Evolutionary conservation across 306 rosid genomes (phyloP), one percentile per base, ranked within the genome.

Genomic region (Purshia tridentata): DNA sequence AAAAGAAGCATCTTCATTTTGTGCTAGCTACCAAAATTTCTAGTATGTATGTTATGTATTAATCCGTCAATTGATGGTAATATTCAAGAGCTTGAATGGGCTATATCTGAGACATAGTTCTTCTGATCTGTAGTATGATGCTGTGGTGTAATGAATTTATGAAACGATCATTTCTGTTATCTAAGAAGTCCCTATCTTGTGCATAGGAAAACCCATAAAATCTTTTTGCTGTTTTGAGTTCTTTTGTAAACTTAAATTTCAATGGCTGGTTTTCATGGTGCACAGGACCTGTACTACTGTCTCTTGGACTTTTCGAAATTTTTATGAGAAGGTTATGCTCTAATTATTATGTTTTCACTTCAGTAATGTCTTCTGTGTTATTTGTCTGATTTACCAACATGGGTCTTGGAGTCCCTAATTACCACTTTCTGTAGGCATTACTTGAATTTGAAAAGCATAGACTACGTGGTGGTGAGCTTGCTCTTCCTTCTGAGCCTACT

Each of bases 211-310:
- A 35, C 45, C 35, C 48, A 29, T n/a, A 61, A 54, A 52, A 29
- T 35, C 8, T 3, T 4, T 52, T 19, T 65, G 69, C 42, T 67
- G 35, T 13, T 39, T 18, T 69, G 48, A 52, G 10, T 51, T 69
- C 58, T 18, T 6, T 11, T 69, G n/a, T 53, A 19, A 52, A 11
- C 42, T 54, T 11, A 8, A 20, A 56, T 40, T 54, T 49, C 14
- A 70, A 39, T 52, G 52, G 44, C 48, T 42, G 20, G 39, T 64
- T 64, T 15, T 52, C 62, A 39, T 50, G 69, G 19, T 52, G 47
- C 65, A 65, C 83, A 89, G 95, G 83, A 89, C 95, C 57, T 89
- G 92, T 73, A 89, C 95, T 57, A 89, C 95, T 20, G 95, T 89
- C 64, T 89, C 95, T 13, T 89, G 95, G 95, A 89, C 95, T 67